A percentile compares a stretch with the other conserved stretches of the same genome.
These are phyloP conservation scores for Ramichloridium luteum DNA, from an alignment of 2,329 filamentous ascomycete genomes.

Conservation along the genomic window DNA sequence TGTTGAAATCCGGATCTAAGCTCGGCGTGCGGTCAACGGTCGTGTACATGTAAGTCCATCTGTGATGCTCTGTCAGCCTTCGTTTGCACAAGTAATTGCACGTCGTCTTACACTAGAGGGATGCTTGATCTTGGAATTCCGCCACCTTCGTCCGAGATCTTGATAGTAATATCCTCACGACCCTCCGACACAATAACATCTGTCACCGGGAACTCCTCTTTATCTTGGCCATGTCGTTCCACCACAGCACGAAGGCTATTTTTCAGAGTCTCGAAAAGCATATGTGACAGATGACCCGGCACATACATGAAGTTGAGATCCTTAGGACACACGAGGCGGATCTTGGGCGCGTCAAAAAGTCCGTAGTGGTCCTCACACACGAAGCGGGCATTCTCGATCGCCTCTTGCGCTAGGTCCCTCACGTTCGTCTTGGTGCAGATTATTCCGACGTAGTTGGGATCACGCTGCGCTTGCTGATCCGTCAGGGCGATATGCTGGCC, in stretches of 20 bases:
- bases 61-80: neutral
- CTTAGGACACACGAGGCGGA: constrained; percentile 79
- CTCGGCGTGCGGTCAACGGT: constrained; percentile 93
- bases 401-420: constrained; percentile 84
- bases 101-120: constrained; percentile 57
- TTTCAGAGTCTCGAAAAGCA: constrained; percentile 98
- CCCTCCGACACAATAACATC: constrained; percentile 97
- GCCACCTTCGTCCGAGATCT: constrained; percentile 91
- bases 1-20: constrained; percentile 93
- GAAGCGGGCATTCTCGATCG: constrained; percentile 97
- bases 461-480: constrained; percentile 77
- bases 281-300: constrained; percentile 94
- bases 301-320: constrained; percentile 99
- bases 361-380: constrained; percentile 98
- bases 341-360: constrained; percentile 88
- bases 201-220: constrained; percentile 89
- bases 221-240: constrained; percentile 86
- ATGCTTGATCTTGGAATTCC: constrained; percentile 89
- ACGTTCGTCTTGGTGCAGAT: constrained; percentile 99
- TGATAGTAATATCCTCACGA: constrained; percentile 98
- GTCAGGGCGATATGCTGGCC: constrained; percentile 96
- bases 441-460: constrained; percentile 92
- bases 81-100: neutral
- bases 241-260: constrained; percentile 96
- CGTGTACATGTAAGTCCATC: constrained; percentile 99